These are phyloP conservation scores for Leavenworthia alabamica DNA, from an alignment of 345 rosid species.

Conservation along the genomic window DNA sequence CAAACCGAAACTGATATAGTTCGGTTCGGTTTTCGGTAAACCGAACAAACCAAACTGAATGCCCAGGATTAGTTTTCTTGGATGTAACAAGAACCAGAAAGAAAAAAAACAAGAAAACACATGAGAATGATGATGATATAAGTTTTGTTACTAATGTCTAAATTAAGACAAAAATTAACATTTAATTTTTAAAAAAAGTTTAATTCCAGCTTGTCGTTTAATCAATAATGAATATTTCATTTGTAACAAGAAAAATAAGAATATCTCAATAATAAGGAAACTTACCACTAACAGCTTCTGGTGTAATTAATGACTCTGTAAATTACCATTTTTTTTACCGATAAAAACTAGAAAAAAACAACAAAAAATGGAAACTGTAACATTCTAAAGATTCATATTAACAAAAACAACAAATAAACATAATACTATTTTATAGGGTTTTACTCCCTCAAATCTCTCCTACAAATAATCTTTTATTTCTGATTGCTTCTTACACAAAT, in stretches of 20 bases:
- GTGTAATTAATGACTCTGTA: conserved; percentile 14
- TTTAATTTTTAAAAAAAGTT: neutral
- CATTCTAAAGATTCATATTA: conserved; percentile 18
- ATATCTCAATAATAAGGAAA: conserved; percentile 12
- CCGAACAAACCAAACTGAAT: too few relatives aligned
- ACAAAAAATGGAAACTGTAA: conserved; percentile 24
- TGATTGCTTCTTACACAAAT: neutral
- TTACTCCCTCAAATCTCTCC: conserved; percentile 30
- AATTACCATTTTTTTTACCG: neutral
- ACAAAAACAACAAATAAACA: conserved; percentile 5
- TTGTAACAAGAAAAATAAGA: neutral
- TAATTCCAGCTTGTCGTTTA: neutral
- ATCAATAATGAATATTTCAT: neutral
- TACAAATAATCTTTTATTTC: conserved; percentile 11
- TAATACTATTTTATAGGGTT: conserved; percentile 26
- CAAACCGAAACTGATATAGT: too few relatives aligned
- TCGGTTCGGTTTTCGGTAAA: too few relatives aligned
- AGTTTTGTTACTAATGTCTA: conserved; percentile 7
- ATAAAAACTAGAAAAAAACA: neutral
- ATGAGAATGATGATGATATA: conserved; percentile 8
- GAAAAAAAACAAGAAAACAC: conserved; percentile 23
- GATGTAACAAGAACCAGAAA: conserved; percentile 21
- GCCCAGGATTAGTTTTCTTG: neutral
- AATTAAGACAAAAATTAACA: conserved; percentile 10
- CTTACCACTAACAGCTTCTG: conserved; percentile 20